phyloP scores from a whole-genome alignment of 257 asterid genomes.

The Gentiana straminea region DNA sequence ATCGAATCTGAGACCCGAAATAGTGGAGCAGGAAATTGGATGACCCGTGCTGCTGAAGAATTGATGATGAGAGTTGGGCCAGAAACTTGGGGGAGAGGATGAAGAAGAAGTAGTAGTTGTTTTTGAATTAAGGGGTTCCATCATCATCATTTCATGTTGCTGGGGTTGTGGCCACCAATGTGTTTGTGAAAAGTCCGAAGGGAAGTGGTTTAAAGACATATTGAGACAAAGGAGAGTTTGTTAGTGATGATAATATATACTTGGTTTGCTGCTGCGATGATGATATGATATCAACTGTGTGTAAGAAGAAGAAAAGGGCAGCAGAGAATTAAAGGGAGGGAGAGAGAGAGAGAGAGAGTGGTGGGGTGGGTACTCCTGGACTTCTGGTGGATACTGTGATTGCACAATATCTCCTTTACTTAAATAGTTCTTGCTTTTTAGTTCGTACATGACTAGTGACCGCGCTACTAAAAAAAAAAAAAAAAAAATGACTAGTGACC shows the following conservation, averaged over 20 bases:
- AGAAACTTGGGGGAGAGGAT: constrained; percentile 6
- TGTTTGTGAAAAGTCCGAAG: constrained; percentile 37
- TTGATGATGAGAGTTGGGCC: constrained; percentile 7
- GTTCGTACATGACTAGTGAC: no score
- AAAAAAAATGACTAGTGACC: no score
- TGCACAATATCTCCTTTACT: no score
- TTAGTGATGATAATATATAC: neutral
- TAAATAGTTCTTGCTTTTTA: no score
- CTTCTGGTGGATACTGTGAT: constrained; percentile 17
- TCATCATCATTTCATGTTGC: constrained; percentile 8
- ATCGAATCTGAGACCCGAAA: constrained; percentile 29
- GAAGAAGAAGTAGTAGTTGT: constrained; percentile 5
- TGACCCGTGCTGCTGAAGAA: constrained; percentile 6
- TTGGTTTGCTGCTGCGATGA: constrained; percentile 1
- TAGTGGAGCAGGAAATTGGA: constrained; percentile 3
- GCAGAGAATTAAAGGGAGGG: constrained; percentile 1
- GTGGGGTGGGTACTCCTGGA: constrained; percentile 16
- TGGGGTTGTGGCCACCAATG: constrained; percentile 40
- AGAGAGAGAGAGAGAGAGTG: constrained; percentile 4
- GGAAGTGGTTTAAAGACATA: constrained; percentile 63
- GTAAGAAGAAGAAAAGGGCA: neutral
- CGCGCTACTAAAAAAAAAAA: no score
- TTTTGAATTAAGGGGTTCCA: constrained; percentile 29
- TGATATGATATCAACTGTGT: neutral
- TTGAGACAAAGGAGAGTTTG: constrained; percentile 3